Evolutionary conservation across 805 yeast genomes (phyloP).

Genomic region (Sugiyamaella lignohabitans): DNA sequence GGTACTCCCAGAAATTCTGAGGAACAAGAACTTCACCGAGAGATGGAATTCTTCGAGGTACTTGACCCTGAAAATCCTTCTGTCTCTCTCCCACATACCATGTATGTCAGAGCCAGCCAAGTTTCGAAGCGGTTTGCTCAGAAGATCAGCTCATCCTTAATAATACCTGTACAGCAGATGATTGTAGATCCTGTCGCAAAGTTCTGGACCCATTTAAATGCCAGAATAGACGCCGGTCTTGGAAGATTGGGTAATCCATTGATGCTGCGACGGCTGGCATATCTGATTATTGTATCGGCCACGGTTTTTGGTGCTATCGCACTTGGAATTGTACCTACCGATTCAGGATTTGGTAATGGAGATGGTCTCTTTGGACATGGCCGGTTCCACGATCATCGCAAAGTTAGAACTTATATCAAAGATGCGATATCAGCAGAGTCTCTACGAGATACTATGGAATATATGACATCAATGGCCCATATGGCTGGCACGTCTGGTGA

Average conservation of each 20-base stretch:
- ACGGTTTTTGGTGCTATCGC: slow-evolving; percentile 52
- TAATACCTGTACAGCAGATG: slow-evolving; percentile 36
- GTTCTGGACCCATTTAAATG: slow-evolving; percentile 29
- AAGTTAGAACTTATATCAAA: slow-evolving; percentile 44
- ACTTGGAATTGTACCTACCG: slow-evolving; percentile 48
- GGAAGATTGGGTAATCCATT: slow-evolving; percentile 77
- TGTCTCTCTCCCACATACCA: not conserved
- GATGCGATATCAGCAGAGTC: slow-evolving; percentile 48
- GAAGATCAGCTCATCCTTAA: slow-evolving; percentile 24
- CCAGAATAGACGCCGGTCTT: slow-evolving; percentile 50
- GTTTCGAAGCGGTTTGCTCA: slow-evolving; percentile 20
- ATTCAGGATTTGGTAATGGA: slow-evolving; percentile 38
- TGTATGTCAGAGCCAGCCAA: slow-evolving; percentile 18
- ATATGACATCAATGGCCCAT: slow-evolving; percentile 76
- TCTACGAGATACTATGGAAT: slow-evolving; percentile 62
- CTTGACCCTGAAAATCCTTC: slow-evolving; percentile 31
- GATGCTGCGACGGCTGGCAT: slow-evolving; percentile 68
- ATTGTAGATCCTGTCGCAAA: slow-evolving; percentile 45
- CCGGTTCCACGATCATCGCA: slow-evolving; percentile 50
- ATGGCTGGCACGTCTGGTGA: slow-evolving; percentile 87
- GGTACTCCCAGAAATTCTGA: not conserved
- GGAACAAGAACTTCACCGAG: slow-evolving; percentile 15
- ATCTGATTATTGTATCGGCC: slow-evolving; percentile 58
- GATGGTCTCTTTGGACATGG: slow-evolving; percentile 26
- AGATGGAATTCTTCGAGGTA: slow-evolving; percentile 40